Conservation (phyloP, 805 yeast species). For the Cyberlindnera saturnus region DNA sequence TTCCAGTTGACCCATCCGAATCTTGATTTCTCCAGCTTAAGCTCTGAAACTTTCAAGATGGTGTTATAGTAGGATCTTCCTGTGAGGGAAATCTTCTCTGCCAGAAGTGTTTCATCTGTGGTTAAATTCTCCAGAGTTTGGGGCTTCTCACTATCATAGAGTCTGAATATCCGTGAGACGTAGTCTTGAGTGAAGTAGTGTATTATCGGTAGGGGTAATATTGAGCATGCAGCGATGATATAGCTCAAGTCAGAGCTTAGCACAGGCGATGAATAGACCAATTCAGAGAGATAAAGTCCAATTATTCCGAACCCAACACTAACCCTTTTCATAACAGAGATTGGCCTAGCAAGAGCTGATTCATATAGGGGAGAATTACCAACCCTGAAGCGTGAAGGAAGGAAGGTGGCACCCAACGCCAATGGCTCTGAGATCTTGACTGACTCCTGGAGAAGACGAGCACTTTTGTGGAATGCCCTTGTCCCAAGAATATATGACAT, state of each 20-base stretch:
- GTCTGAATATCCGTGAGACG: slow-evolving; percentile 64
- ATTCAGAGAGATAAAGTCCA: slow-evolving; percentile 58
- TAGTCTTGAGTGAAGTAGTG: slow-evolving; percentile 54
- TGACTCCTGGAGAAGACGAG: neutral
- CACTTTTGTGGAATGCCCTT: slow-evolving; percentile 1
- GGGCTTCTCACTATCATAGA: slow-evolving; percentile 52
- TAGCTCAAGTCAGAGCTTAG: slow-evolving; percentile 46
- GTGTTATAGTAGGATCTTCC: slow-evolving; percentile 65
- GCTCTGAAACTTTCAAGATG: slow-evolving; percentile 43
- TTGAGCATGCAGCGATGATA: slow-evolving; percentile 34
- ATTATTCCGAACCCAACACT: slow-evolving; percentile 54
- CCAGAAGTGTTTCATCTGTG: slow-evolving; percentile 54
- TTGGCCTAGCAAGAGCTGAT: slow-evolving; percentile 56
- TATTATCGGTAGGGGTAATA: slow-evolving; percentile 53
- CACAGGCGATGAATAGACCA: slow-evolving; percentile 43
- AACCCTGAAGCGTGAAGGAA: slow-evolving; percentile 46
- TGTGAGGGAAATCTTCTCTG: slow-evolving; percentile 61
- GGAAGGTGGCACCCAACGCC: slow-evolving; percentile 33
- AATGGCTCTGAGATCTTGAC: slow-evolving; percentile 36
- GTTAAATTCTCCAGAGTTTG: slow-evolving; percentile 61
- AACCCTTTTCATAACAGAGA: slow-evolving; percentile 56
- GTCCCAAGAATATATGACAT: neutral
- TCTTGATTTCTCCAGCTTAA: slow-evolving; percentile 36
- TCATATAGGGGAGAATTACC: slow-evolving; percentile 59
- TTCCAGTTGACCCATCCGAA: slow-evolving; percentile 46